Conservation (phyloP, 2,329 filamentous ascomycete genomes). For the Aspergillus piperis region DNA sequence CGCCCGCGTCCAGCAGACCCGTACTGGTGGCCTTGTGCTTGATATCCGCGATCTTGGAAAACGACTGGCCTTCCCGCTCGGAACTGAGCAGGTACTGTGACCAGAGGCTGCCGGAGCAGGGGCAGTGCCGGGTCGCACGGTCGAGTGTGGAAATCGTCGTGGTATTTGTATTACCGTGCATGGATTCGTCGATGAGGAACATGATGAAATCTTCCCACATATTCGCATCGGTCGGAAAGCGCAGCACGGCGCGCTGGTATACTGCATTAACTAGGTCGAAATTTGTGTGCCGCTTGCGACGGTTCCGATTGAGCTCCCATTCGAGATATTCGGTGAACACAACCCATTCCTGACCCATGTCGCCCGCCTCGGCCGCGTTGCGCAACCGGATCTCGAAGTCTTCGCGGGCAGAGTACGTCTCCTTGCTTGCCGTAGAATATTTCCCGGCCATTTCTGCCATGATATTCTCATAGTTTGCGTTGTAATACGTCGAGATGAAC, state of each 20-base stretch:
- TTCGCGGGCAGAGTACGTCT: constrained; percentile 55
- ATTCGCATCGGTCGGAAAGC: constrained; percentile 71
- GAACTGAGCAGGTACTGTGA: constrained; percentile 82
- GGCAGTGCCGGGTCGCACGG: constrained; percentile 84
- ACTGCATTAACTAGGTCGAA: constrained; percentile 62
- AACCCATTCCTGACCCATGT: constrained; percentile 55
- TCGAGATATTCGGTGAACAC: constrained; percentile 71
- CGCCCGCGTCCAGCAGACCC: constrained; percentile 78
- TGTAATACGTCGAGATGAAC: constrained; percentile 59
- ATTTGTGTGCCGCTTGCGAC: constrained; percentile 57
- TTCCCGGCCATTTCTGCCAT: constrained; percentile 58
- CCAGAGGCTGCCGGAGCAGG: constrained; percentile 91
- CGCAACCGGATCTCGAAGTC: constrained; percentile 56
- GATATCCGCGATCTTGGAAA: constrained; percentile 80
- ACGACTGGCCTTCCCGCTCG: constrained; percentile 74
- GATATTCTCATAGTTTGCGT: constrained; percentile 57
- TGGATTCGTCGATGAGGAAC: constrained; percentile 62
- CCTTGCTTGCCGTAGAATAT: constrained; percentile 44
- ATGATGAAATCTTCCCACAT: constrained; percentile 84
- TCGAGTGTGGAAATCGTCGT: constrained; percentile 70
- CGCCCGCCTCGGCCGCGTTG: constrained; percentile 53
- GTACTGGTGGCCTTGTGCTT: constrained; percentile 91
- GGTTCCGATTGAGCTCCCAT: constrained; percentile 72
- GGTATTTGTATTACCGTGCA: constrained; percentile 48
- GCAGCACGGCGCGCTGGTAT: constrained; percentile 74